Evolutionary conservation across 139 green algal genomes (phyloP), one percentile per base, ranked within the genome.

Genomic region (Picochlorum sp.): DNA sequence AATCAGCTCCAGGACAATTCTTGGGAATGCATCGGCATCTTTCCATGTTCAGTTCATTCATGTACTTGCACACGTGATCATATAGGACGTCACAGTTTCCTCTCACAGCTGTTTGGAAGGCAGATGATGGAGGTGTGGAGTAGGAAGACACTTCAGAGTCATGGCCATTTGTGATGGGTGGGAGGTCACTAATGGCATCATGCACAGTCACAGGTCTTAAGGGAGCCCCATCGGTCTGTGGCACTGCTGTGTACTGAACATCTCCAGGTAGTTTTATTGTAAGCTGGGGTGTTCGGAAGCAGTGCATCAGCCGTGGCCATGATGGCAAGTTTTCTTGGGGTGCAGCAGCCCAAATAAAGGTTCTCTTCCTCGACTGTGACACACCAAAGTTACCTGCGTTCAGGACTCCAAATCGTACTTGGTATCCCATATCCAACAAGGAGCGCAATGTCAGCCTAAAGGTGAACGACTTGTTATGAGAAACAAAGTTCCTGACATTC

Each of bases 401-500:
- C 3, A 98, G 77, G 55, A 98, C 86, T 10, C 92, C 92, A 69
- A 98, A 98, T 49, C 92, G 84, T 9, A 97, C 89, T 88, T 98
- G 92, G 77, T 98, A 98, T 16, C 92, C 92, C 87, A 98, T 94
- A 30, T 95, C 92, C 58, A 97, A 79, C 56, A 98, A 81, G 20
- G 86, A 89, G 56, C 87, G 71, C 63, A 97, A 59, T 6, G 87
- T 91, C 30, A 98, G 80, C 41, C 92, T 75, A 80, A 98, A 98
- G 52, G 90, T 96, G 72, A 89, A 86, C 50, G 72, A 85, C 72
- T 94, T 94, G 81, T 96, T 97, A 82, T 97, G 89, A 54, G 65
- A 80, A 30, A 96, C 91, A 78, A 98, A 98, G 78, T 96, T 96
- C 63, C 92, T 82, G 58, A 98, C 92, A 69, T 98, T 98, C 77